These are phyloP conservation scores for Pyricularia sp. DNA, from an alignment of 2,329 filamentous ascomycete species.

Conservation along the genomic window DNA sequence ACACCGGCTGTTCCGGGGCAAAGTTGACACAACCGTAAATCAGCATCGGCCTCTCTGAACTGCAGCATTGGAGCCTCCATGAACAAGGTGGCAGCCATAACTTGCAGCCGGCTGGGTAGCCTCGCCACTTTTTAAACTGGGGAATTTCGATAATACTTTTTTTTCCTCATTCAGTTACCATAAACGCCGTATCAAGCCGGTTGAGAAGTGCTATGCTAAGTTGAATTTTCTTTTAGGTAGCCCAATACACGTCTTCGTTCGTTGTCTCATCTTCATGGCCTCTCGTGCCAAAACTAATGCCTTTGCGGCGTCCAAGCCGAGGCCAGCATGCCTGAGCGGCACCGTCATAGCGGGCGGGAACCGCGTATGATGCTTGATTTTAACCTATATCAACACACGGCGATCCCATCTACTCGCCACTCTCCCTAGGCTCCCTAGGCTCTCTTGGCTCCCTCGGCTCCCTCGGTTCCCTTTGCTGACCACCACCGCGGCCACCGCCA, in stretches of 20 bases:
- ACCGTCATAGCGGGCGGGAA: not conserved
- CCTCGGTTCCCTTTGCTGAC: constrained; percentile 35
- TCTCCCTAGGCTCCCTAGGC: constrained; percentile 31
- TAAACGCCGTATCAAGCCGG: not conserved
- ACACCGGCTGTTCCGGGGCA: not conserved
- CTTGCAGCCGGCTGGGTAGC: not conserved
- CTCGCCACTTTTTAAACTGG: not conserved
- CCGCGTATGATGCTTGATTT: not conserved
- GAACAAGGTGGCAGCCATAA: not conserved
- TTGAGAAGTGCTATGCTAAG: not conserved
- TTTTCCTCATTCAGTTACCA: not conserved
- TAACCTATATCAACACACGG: not conserved
- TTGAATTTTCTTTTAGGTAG: not conserved
- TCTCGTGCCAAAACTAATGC: not conserved
- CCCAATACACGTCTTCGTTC: not conserved
- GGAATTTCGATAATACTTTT: not conserved
- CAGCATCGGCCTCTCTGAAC: not conserved
- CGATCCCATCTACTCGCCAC: constrained; percentile 19
- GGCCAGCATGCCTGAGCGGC: not conserved
- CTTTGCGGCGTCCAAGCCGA: not conserved
- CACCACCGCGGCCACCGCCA: constrained; percentile 36
- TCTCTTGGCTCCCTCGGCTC: constrained; percentile 42
- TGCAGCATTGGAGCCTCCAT: not conserved
- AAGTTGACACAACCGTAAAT: not conserved
- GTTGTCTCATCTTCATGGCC: not conserved